Conservation (phyloP, 2,329 filamentous ascomycete genomes). For the Paraphaeosphaeria minitans region DNA sequence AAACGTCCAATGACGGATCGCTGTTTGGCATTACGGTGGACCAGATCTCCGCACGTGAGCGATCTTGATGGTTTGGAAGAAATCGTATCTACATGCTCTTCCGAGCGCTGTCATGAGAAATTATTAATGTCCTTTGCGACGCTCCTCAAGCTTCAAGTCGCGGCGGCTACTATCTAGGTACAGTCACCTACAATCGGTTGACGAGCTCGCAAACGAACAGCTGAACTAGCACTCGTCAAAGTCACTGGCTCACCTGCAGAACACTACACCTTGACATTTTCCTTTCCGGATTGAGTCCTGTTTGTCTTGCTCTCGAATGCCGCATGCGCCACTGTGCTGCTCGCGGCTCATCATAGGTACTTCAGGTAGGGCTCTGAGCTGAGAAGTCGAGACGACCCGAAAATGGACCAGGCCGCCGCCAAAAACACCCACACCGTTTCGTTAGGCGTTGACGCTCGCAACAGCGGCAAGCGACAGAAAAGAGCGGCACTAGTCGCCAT, state of each 20-base stretch:
- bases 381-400: background rate
- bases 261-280: background rate
- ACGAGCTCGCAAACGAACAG: background rate
- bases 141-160: background rate
- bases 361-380: background rate
- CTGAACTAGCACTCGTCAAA: background rate
- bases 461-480: constrained; percentile 6
- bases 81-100: background rate
- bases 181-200: background rate
- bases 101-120: background rate
- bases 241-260: background rate
- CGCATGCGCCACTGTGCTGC: background rate
- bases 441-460: background rate
- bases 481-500: background rate
- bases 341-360: background rate
- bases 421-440: background rate
- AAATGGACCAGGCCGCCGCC: background rate
- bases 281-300: background rate
- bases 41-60: background rate
- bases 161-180: background rate
- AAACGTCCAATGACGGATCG: background rate
- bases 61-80: background rate
- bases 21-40: background rate
- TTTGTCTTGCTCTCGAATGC: background rate
- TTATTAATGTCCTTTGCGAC: background rate